Conservation (phyloP, 495 filamentous ascomycete genomes). For the Geoglossum glabrum region DNA sequence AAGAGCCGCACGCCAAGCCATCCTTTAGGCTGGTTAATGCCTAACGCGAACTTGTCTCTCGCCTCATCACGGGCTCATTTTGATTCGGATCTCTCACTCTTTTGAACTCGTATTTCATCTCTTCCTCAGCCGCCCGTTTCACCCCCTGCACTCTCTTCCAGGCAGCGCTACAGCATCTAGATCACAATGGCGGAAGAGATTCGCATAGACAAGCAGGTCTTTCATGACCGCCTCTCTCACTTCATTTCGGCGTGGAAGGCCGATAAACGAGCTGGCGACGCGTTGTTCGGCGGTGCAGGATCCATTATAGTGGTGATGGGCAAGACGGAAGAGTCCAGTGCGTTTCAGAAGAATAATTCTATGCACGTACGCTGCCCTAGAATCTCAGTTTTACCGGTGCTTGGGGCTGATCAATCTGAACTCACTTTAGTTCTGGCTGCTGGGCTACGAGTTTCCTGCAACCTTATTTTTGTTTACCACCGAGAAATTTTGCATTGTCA, state of each 20-base stretch:
- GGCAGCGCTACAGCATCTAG: neutral
- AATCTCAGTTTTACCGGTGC: slow-evolving; percentile 5
- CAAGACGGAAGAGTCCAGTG: slow-evolving; percentile 69
- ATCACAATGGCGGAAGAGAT: slow-evolving; percentile 37
- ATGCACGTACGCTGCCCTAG: slow-evolving; percentile 51
- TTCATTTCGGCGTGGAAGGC: slow-evolving; percentile 85
- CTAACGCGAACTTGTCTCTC: neutral
- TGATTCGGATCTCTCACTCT: neutral
- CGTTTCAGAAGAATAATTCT: slow-evolving; percentile 84
- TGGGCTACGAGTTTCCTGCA: slow-evolving; percentile 96
- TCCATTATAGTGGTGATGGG: slow-evolving; percentile 83
- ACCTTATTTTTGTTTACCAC: slow-evolving; percentile 81
- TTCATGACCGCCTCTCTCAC: slow-evolving; percentile 76
- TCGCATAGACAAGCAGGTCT: slow-evolving; percentile 76
- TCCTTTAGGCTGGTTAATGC: neutral
- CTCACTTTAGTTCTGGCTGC: slow-evolving; percentile 67
- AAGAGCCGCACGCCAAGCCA: neutral
- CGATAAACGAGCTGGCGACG: slow-evolving; percentile 68
- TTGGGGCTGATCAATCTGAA: slow-evolving; percentile 10
- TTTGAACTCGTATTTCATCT: neutral
- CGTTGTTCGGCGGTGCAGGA: slow-evolving; percentile 61
- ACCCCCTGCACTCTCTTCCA: neutral
- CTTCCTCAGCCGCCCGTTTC: neutral
- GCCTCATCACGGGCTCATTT: neutral
- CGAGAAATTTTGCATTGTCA: slow-evolving; percentile 74